Percentiles rank a stretch among this genome's conserved stretches.
These are phyloP conservation scores for Amauroascus verrucosus DNA, from an alignment of 2,329 filamentous ascomycete species.

Conservation along the genomic window DNA sequence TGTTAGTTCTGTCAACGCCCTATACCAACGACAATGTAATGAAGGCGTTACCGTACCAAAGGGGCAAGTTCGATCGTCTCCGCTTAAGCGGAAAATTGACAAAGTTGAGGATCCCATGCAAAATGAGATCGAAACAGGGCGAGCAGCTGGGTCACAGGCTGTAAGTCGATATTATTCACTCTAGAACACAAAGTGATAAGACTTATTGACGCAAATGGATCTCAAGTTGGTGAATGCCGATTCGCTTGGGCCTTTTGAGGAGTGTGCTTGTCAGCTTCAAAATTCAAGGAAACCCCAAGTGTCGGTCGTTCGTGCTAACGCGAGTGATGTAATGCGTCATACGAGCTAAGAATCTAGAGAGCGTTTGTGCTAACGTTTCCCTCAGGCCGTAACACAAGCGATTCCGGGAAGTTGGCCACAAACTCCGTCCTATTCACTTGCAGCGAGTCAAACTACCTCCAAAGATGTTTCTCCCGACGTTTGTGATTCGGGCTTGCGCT, in stretches of 20 bases:
- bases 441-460: neutral
- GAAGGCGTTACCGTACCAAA: neutral
- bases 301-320: neutral
- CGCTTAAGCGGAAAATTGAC: constrained; percentile 4
- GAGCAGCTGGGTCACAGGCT: neutral
- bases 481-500: no score
- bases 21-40: no score
- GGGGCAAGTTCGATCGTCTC: neutral
- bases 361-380: neutral
- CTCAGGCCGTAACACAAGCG: neutral
- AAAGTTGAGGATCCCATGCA: constrained; percentile 7
- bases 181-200: neutral
- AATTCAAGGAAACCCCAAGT: neutral
- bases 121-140: constrained; percentile 8
- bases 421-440: neutral
- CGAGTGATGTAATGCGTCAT: neutral
- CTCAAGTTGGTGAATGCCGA: neutral
- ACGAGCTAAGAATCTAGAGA: no score
- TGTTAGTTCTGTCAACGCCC: neutral
- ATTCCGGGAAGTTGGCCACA: constrained; percentile 4
- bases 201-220: neutral
- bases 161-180: neutral
- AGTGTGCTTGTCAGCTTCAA: neutral
- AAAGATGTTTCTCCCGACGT: neutral
- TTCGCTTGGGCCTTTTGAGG: neutral